Conservation (phyloP, 2,329 filamentous ascomycete genomes). For the Botrytis tulipae region DNA sequence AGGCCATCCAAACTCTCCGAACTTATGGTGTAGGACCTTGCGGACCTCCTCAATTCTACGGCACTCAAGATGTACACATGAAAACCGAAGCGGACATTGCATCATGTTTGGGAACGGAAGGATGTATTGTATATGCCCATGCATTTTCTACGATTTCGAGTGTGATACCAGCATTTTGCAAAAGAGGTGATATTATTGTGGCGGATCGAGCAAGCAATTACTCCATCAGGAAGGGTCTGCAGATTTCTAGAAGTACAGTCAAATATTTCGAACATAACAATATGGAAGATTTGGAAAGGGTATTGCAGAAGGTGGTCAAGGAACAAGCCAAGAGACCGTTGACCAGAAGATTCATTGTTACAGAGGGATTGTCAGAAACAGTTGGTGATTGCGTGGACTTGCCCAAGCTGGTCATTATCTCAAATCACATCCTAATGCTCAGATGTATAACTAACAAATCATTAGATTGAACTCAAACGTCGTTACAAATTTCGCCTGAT, state of each 20-base stretch:
- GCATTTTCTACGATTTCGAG: constrained; percentile 96
- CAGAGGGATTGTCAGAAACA: constrained; percentile 90
- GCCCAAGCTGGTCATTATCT: constrained; percentile 69
- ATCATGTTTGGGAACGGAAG: constrained; percentile 79
- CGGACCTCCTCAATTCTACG: constrained; percentile 96
- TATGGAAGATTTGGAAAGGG: constrained; percentile 86
- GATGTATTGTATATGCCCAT: constrained; percentile 93
- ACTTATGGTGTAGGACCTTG: constrained; percentile 97
- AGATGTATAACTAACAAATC: constrained; percentile 14
- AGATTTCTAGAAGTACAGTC: constrained; percentile 87
- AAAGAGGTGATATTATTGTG: constrained; percentile 95
- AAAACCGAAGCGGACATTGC: constrained; percentile 94
- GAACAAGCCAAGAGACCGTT: constrained; percentile 82
- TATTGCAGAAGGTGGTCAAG: constrained; percentile 79
- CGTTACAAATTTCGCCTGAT: constrained; percentile 98
- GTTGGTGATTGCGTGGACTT: constrained; percentile 82
- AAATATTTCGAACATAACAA: constrained; percentile 96
- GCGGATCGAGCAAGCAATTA: constrained; percentile 93
- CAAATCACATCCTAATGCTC: not conserved
- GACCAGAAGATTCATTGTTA: constrained; percentile 92
- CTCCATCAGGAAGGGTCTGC: constrained; percentile 88
- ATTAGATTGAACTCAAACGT: constrained; percentile 82
- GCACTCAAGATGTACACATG: constrained; percentile 97
- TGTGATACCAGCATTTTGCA: constrained; percentile 95
- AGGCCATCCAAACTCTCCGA: constrained; percentile 88